Base-by-base conservation (phyloP, 2,329 filamentous ascomycete genomes). In the Penicillium sp. region DNA sequence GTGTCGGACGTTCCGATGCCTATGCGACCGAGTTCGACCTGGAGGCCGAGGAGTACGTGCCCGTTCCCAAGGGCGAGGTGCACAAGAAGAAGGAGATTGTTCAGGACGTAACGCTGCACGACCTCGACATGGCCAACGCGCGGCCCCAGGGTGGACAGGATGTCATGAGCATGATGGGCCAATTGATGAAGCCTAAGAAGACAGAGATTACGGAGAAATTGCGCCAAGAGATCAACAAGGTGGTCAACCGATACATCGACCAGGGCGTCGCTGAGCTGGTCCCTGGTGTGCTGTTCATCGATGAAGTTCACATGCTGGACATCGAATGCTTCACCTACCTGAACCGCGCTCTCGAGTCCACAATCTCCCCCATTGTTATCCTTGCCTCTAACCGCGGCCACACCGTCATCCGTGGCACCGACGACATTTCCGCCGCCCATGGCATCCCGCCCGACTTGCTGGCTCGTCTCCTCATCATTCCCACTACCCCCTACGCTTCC, bases 1-100 rank as follows among this genome's bases (percentile, higher is more conserved):
- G 95, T 70, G 95, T 99, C 11, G 95, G 95, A 54, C 86, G 95
- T 72, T 96, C 92, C 48, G 95, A 99, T 76, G 95, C 95, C 31
- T 98, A 98, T 76, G 94, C 93, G 31, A 99, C 95, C 54, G 95
- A 99, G 76, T 99, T 99, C 75, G 95, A 99, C 75, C 87, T 99
- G 52, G 95, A 99, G 81, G 95, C 95, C 2, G 95, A 99, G 79
- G 95, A 99, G 79, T 99, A 99, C 76, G 95, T 99, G 66, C 95
- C 95, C 5, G 96, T 99, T 64, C 95, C 95, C 59, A 99, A 99
- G 82, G 95, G 95, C 59, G 95, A 99, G 73, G 95, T 99, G 55
- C 95, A 98, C 83, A 99, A 99, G 86, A 98, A 97, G 87, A 99
- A 99, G 83, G 95, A 99, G 80, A 96, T 99, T 69, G 95, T 99